These are phyloP conservation scores for Cytospora leucostoma DNA, from an alignment of 2,329 filamentous ascomycete genomes.

Conservation along the genomic window DNA sequence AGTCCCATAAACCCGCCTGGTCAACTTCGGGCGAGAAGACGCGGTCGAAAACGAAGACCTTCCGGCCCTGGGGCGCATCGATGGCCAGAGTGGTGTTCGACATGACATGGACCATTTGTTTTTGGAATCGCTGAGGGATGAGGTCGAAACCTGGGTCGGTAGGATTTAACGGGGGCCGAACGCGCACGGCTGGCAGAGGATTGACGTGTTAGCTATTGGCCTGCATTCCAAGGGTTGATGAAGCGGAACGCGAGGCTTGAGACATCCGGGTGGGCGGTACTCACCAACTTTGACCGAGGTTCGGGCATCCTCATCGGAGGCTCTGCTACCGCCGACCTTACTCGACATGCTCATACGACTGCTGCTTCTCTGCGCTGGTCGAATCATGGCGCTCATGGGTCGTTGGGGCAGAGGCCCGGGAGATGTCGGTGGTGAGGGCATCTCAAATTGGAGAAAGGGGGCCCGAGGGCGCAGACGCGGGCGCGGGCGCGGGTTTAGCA, in stretches of 20 bases:
- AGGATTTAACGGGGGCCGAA: conserved; percentile 81
- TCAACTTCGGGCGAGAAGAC: conserved; percentile 83
- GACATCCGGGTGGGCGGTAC: conserved; percentile 43
- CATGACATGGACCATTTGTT: conserved; percentile 86
- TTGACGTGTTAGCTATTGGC: conserved; percentile 24
- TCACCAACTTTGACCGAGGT: conserved; percentile 95
- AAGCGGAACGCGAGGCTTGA: background rate
- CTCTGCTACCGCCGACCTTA: conserved; percentile 75
- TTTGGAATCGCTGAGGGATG: conserved; percentile 93
- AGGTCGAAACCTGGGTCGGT: conserved; percentile 91
- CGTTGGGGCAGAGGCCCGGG: conserved; percentile 60
- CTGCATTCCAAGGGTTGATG: background rate
- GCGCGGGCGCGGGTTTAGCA: conserved; percentile 8
- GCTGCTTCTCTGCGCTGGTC: conserved; percentile 70
- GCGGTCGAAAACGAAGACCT: conserved; percentile 94
- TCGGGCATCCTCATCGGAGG: conserved; percentile 85
- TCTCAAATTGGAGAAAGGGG: conserved; percentile 39
- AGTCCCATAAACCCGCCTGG: conserved; percentile 93
- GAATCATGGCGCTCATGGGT: conserved; percentile 80
- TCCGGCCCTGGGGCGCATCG: conserved; percentile 88
- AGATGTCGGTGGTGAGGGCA: conserved; percentile 73
- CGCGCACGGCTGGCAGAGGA: conserved; percentile 73
- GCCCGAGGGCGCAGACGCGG: conserved; percentile 5
- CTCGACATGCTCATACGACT: conserved; percentile 85
- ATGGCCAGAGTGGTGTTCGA: conserved; percentile 83